Evolutionary conservation across 164 flowering plant genomes (phyloP).

Genomic region (Kalanchoe fedtschenkoi): DNA sequence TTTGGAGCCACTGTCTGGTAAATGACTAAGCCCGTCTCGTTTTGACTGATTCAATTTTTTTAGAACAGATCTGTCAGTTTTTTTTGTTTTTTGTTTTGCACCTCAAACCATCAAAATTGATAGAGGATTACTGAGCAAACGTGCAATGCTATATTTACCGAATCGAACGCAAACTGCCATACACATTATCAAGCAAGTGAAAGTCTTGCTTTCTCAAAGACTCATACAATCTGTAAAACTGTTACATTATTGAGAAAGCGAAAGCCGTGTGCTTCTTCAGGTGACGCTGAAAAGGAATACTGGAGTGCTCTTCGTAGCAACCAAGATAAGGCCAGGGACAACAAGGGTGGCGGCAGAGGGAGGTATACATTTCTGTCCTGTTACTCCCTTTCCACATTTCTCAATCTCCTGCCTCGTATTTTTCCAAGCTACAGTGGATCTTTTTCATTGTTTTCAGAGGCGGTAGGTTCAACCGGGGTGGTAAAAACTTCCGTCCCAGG

Average conservation of each 20-base stretch:
- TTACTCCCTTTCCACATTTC: not conserved
- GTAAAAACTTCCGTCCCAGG: conserved; percentile 39
- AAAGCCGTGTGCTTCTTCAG: conserved; percentile 18
- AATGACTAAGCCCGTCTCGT: not conserved
- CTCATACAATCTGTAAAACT: not conserved
- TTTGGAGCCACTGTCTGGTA: conserved; percentile 80
- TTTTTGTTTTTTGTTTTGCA: not conserved
- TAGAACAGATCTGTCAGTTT: not conserved
- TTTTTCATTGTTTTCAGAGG: conserved; percentile 33
- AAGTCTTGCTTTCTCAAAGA: not conserved
- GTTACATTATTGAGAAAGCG: not conserved
- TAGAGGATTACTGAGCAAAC: not conserved
- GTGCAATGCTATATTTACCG: too few relatives aligned
- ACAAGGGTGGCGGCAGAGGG: not conserved
- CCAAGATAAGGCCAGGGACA: conserved; percentile 5
- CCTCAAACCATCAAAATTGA: not conserved
- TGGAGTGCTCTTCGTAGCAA: conserved; percentile 56
- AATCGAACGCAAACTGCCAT: too few relatives aligned
- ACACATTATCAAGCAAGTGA: not conserved
- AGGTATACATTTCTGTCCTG: not conserved
- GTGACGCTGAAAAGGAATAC: conserved; percentile 81
- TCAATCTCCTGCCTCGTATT: not conserved
- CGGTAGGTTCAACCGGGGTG: conserved; percentile 50
- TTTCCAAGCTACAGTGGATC: not conserved
- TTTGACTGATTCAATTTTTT: not conserved